These are phyloP conservation scores for Knoxia roxburghii DNA, from an alignment of 257 asterid species.

Conservation along the genomic window DNA sequence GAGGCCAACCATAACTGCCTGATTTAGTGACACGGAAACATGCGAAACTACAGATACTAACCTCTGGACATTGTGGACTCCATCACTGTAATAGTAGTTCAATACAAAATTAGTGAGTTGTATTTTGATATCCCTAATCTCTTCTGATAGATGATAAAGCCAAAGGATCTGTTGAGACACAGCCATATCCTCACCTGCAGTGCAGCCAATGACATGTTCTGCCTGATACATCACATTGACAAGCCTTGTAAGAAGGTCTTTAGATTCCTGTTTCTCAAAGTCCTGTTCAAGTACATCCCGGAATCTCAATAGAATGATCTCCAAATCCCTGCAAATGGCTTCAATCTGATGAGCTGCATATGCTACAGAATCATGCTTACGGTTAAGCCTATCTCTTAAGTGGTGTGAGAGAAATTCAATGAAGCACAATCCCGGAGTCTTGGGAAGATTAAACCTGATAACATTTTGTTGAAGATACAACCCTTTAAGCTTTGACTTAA, in stretches of 20 bases:
- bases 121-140: neutral
- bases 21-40: neutral
- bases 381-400: neutral
- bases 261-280: neutral
- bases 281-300: neutral
- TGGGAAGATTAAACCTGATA: neutral
- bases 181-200: neutral
- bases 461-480: neutral
- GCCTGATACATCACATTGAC: neutral
- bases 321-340: neutral
- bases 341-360: neutral
- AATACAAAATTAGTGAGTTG: too few relatives aligned
- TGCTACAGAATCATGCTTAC: neutral
- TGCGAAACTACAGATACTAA: neutral
- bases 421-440: neutral
- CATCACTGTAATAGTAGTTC: too few relatives aligned
- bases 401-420: neutral
- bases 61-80: neutral
- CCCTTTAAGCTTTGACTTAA: neutral
- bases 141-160: conserved; percentile 2
- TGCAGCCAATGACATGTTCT: conserved; percentile 1
- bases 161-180: neutral
- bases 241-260: neutral
- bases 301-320: neutral
- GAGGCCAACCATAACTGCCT: neutral